Evolutionary conservation across 2,329 filamentous ascomycete genomes (phyloP), one percentile per base, ranked within the genome.

Genomic region (Zymoseptoria crescenta): DNA sequence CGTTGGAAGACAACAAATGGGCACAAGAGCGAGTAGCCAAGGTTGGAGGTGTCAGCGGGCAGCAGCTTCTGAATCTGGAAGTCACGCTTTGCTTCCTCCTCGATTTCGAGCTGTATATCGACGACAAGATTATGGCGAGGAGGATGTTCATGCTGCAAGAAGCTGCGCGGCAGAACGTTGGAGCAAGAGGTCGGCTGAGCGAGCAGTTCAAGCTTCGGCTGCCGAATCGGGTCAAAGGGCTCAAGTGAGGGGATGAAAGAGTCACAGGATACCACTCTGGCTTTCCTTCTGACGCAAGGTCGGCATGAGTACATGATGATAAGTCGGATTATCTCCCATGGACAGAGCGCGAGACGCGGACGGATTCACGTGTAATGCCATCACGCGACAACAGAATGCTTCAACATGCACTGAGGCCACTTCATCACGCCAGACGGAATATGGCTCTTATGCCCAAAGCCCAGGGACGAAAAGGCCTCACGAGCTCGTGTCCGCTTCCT

Each of bases 1-100:
- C 91, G 0, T 77, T 96, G n/a, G 93, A 99, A 74, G 93, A 97
- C 73, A 81, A 93, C 56, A 89, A 87, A 66, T 96, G 95, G 75
- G 84, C 89, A 8, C 93, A 96, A 75, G 81, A 81, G 60, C 87
- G 91, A 57, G 86, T 96, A 65, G 87, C 93, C 19, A 88, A 87
- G 64, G 92, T 97, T 1, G 93, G 94, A 49, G 93, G 93, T 19
- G 91, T 97, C 16, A 89, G 84, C 69, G 88, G 89, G 70, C 77
- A 79, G 19, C 91, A 97, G 74, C 80, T 99, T 55, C 88, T 88
- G 49, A 82, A 88, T 60, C 77, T 97, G 49, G 94, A 97, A 77
- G 89, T 97, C 62, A 91, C 88, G 52, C 70, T 81, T 9, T 79
- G 78, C 60, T 81, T 79, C 58, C 76, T 96, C 59, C 85, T 87